These are phyloP conservation scores for Secale cereale DNA, from an alignment of 176 grass and related monocot genomes.

Conservation along the genomic window DNA sequence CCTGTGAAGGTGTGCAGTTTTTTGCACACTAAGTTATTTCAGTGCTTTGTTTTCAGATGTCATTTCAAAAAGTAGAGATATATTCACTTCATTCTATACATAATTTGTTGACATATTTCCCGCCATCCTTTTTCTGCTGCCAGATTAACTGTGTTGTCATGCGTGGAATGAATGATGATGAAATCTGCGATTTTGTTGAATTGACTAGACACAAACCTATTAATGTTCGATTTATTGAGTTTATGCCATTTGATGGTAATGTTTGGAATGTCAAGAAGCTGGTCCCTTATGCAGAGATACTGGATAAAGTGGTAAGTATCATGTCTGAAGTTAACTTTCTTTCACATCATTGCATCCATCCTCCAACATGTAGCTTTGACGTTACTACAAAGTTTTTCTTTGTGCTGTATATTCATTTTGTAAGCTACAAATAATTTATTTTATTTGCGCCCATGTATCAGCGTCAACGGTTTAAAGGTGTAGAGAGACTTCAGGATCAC, in stretches of 20 bases:
- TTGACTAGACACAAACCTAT: conserved; percentile 77
- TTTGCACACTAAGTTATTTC: not conserved
- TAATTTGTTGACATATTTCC: not conserved
- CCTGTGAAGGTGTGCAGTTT: conserved; percentile 62
- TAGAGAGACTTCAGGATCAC: conserved; percentile 87
- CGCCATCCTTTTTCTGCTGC: not conserved
- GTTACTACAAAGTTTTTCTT: not conserved
- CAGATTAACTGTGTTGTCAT: conserved; percentile 96
- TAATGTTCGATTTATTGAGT: conserved; percentile 97
- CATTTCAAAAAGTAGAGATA: not conserved
- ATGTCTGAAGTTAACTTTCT: conserved; percentile 30
- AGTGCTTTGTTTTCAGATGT: not conserved
- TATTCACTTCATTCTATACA: not conserved
- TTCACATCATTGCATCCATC: not conserved
- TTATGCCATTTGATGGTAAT: conserved; percentile 99
- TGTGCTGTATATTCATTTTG: conserved; percentile 8
- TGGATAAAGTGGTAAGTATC: conserved; percentile 96
- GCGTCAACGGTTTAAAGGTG: conserved; percentile 54
- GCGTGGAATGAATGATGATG: conserved; percentile 91
- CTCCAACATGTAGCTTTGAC: not conserved
- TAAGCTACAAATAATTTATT: conserved; percentile 17
- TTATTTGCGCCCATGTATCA: conserved; percentile 35
- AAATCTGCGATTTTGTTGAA: conserved; percentile 91
- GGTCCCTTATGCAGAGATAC: conserved; percentile 88
- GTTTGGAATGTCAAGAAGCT: conserved; percentile 97